These are phyloP conservation scores for Phytophthora pini DNA, from an alignment of 352 stramenopile genomes.

Conservation along the genomic window DNA sequence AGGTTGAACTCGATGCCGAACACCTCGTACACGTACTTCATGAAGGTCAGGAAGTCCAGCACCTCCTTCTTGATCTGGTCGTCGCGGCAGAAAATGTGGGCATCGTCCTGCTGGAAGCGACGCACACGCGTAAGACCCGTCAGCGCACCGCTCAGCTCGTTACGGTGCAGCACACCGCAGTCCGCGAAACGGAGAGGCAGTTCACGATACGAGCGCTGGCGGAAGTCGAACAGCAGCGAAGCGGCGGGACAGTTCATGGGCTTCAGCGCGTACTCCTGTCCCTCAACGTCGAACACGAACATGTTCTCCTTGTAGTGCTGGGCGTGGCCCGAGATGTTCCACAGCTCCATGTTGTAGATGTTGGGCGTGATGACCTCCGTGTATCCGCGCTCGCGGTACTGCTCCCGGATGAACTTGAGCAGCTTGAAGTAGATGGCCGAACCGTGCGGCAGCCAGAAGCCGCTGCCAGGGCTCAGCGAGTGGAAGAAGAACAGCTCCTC, in stretches of 20 bases:
- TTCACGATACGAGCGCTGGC: constrained; percentile 96
- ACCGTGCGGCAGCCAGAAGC: constrained; percentile 97
- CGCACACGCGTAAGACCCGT: constrained; percentile 97
- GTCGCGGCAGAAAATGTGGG: constrained; percentile 98
- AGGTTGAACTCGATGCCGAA: constrained; percentile 99
- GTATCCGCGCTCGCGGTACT: constrained; percentile 74
- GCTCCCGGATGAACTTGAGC: constrained; percentile 95
- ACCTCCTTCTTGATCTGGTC: constrained; percentile 94
- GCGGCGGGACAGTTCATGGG: constrained; percentile 99
- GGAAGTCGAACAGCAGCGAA: constrained; percentile 97
- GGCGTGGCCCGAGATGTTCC: constrained; percentile 96
- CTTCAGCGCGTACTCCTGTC: constrained; percentile 96
- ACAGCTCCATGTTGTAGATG: constrained; percentile 98
- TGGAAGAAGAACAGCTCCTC: constrained; percentile 97
- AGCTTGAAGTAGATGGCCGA: constrained; percentile 98
- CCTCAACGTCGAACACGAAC: constrained; percentile 98
- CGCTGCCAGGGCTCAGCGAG: constrained; percentile 93
- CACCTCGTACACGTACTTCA: constrained; percentile 98
- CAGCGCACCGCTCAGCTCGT: constrained; percentile 96
- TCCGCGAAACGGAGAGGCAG: constrained; percentile 97
- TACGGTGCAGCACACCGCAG: constrained; percentile 98
- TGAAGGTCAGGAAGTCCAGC: constrained; percentile 94
- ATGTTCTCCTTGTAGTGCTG: constrained; percentile 99
- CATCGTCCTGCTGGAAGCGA: constrained; percentile 98
- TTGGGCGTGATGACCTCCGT: constrained; percentile 98